Evolutionary conservation across 2,329 filamentous ascomycete species (phyloP), one percentile per base, ranked within the genome.

Genomic region (Plenodomus lindquistii): DNA sequence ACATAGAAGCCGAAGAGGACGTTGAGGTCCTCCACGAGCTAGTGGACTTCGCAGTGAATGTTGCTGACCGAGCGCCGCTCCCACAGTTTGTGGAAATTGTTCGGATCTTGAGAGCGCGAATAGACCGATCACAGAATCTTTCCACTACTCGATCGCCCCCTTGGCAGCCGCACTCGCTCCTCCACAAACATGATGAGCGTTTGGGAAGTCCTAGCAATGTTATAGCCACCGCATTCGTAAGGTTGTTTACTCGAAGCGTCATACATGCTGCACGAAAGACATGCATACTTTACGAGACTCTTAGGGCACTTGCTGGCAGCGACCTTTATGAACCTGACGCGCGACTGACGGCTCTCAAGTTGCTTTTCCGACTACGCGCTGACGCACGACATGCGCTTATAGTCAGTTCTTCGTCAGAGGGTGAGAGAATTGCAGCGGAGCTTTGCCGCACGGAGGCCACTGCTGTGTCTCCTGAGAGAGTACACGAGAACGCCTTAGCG

Each of bases 361-460:
- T 73, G 37, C 76, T 97, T 2, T 93, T 95, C 67, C 85, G 92
- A 37, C 76, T 97, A 22, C 84, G 92, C 49, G 90, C 91, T 18
- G 91, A 96, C 71, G 90, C 88, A 67, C 84, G 87, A 9, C 84
- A 92, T 57, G 82, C 86, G 37, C 81, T 97, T 3, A 90, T 87
- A 48, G 77, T 96, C 44, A 85, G 85, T 7, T 74, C 82, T 27
- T 81, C 84, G 22, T 84, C 87, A 1, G 90, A 96, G 66, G 87
- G 85, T 21, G 84, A 87, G 55, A 84, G 84, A 44, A 77, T 96
- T 19, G 89, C 91, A 21, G 81, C 84, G 15, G 81, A 86, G 6
- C 75, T 96, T 9, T 87, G 85, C 58, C 85, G 91, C 31, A 85
- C 81, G 5, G 65, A 77, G 20, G 81, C 82, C 40, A 78, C 79